Evolutionary conservation across 2,329 filamentous ascomycete species (phyloP), one percentile per base, ranked within the genome.

Genomic region (Colletotrichum spaethianum): DNA sequence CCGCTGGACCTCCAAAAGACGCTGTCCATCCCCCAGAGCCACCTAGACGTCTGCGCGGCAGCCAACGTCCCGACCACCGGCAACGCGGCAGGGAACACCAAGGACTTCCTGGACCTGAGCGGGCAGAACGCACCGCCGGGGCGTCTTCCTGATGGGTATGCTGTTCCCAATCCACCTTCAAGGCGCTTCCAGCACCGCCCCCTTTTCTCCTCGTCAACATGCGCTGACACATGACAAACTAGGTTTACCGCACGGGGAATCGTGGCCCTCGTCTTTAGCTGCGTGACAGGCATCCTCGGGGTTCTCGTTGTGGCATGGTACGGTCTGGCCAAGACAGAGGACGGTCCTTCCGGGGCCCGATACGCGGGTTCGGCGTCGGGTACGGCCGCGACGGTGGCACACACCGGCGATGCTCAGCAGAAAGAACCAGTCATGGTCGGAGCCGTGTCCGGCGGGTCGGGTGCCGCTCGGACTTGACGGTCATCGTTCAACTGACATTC

Each of bases 61-160:
- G 84, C 79, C 0, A 82, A 83, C 8, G 80, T 90, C 0, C 85
- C 89, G 0, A 87, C 83, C 0, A 77, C 78, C 3, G 94, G 94
- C 4, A 96, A 96, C 76, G 94, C 94, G 0, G 94, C 93, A 0
- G 94, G 87, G 0, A 94, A 95, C 77, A 91, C 89, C 0, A 79
- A 81, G 0, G 82, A 96, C 75, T 82, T 90, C 11, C 82, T 93
- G 0, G 89, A 96, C 74, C 82, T 94, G 1, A 82, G 79, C 0
- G 92, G 92, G 12, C 84, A 93, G 79, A 92, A 91, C 67, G 81
- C 78, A 44, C 84, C 87, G 2, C 87, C 90, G 0, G 81, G 80
- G 0, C 85, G 83, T 53, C 78, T 96, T 20, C 93, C 93, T 0
- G 86, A 83, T 1, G 93, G 93, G 84, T 87, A 82, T 74, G 85